Evolutionary conservation across 2,329 filamentous ascomycete species (phyloP).

Genomic region (Aspergillus awamori): DNA sequence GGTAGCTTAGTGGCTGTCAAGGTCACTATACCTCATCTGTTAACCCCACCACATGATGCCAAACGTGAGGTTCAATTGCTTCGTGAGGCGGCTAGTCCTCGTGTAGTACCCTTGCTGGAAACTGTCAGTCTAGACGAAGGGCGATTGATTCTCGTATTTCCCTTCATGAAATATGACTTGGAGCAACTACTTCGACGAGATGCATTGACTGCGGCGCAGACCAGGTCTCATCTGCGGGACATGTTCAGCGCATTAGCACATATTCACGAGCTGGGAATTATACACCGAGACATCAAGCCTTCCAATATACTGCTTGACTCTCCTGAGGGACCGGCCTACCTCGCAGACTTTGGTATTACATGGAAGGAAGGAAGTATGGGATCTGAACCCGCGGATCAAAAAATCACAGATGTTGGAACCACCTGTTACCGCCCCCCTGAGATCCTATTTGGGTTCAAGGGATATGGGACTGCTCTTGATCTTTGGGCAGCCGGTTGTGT

Average conservation of each 20-base stretch:
- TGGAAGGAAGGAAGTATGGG: slow-evolving; percentile 67
- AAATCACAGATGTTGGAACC: slow-evolving; percentile 92
- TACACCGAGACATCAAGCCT: slow-evolving; percentile 93
- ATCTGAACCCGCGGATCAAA: slow-evolving; percentile 66
- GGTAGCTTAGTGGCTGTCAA: slow-evolving; percentile 71
- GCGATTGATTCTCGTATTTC: slow-evolving; percentile 78
- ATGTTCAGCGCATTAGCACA: slow-evolving; percentile 71
- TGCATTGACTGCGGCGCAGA: slow-evolving; percentile 45
- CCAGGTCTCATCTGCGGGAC: slow-evolving; percentile 61
- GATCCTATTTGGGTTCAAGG: slow-evolving; percentile 78
- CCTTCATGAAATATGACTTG: slow-evolving; percentile 76
- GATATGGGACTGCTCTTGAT: slow-evolving; percentile 74
- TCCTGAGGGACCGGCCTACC: slow-evolving; percentile 69
- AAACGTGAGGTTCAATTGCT: slow-evolving; percentile 78
- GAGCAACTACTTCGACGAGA: slow-evolving; percentile 63
- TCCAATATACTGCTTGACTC: slow-evolving; percentile 79
- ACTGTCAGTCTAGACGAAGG: slow-evolving; percentile 71
- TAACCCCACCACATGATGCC: slow-evolving; percentile 80
- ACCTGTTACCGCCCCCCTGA: slow-evolving; percentile 90
- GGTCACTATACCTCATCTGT: slow-evolving; percentile 73
- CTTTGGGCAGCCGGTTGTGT: slow-evolving; percentile 89
- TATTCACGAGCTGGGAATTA: slow-evolving; percentile 74
- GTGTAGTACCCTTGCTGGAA: slow-evolving; percentile 69
- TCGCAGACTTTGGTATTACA: slow-evolving; percentile 91
- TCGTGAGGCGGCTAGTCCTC: slow-evolving; percentile 58